Base-by-base conservation (phyloP, 768 basidiomycete species). In the Fibroporia radiculosa region DNA sequence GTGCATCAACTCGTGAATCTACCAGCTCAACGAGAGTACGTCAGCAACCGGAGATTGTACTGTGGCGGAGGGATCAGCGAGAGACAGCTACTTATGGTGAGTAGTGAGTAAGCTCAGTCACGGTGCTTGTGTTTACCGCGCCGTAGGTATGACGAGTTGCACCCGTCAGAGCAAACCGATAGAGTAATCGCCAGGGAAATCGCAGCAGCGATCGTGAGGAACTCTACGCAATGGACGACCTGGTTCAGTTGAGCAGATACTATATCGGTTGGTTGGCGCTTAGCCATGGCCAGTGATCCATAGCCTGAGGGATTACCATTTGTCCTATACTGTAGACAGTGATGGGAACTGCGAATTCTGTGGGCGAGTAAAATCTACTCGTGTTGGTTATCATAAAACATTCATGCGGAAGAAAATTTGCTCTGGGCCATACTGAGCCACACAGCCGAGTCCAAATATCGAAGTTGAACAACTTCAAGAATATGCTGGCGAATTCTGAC, bases 11-110 rank as follows among this genome's bases (percentile, higher is more conserved):
- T 62, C 71, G 1, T 80, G 78, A 50, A 66, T 75, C 1, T 72
- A 68, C 51, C 43, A 65, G 46, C 25, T 62, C 32, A 62, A 65
- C 44, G 63, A 59, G 16, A 48, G 38, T 18, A 49, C 46, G 46
- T 53, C 51, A 6, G 55, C 54, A 14, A 45, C 48, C 1, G 59
- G 57, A 7, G 52, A 25, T 12, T 71, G 68, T 49, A 66, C 63
- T 2, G 51, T 59, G 29, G 66, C 61, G 1, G 59, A 65, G 20
- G 74, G 74, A 0, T 56, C 66, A 0, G 77, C 62, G 8, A 56
- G 63, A 10, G 80, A 81, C 49, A 80, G 78, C 55, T 81, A 68
- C 62, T 54, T 80, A 40, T 82, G 79, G 79, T 78, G 51, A 42
- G 73, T 37, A 10, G 13, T 28, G 29, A 10, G 3, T 28, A 2